Percentiles rank a stretch among this genome's conserved stretches.
Conservation (phyloP, 441 rosid genomes). For the Croton laevigatus region DNA sequence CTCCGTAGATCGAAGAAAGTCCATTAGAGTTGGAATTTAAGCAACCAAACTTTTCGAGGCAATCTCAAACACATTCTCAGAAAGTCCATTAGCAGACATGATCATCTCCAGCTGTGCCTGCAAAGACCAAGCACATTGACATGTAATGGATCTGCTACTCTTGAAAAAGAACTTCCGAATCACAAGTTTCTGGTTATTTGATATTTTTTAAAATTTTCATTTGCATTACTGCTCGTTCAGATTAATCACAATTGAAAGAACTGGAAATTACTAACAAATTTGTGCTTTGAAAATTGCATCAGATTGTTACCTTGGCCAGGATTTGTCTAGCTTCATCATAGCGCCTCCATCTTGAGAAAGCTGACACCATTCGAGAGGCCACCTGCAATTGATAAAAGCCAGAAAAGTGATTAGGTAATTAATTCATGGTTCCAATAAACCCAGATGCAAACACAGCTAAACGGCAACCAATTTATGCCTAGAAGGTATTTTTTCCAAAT, state of each 20-base stretch:
- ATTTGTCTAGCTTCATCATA: slow-evolving; percentile 76
- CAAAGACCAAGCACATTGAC: slow-evolving; percentile 15
- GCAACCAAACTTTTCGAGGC: slow-evolving; percentile 89
- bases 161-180: neutral
- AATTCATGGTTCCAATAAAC: neutral
- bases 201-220: neutral
- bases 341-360: slow-evolving; percentile 97
- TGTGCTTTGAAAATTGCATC: neutral
- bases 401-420: too few species aligned
- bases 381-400: slow-evolving; percentile 41
- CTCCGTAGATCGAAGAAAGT: too few species aligned
- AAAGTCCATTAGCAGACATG: slow-evolving; percentile 78
- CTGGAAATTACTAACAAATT: neutral
- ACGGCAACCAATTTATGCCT: neutral
- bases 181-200: neutral
- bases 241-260: neutral
- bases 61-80: slow-evolving; percentile 94
- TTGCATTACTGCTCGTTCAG: neutral
- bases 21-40: slow-evolving; percentile 16
- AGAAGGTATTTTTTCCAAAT: neutral
- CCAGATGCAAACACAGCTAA: neutral
- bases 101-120: slow-evolving; percentile 97
- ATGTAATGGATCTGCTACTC: neutral
- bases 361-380: slow-evolving; percentile 92
- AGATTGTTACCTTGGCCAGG: slow-evolving; percentile 64